Percentiles rank a stretch among this genome's conserved stretches.
Evolutionary conservation across 805 yeast species (phyloP).

Genomic region (Saccharomycopsis oosterbeekiorum): DNA sequence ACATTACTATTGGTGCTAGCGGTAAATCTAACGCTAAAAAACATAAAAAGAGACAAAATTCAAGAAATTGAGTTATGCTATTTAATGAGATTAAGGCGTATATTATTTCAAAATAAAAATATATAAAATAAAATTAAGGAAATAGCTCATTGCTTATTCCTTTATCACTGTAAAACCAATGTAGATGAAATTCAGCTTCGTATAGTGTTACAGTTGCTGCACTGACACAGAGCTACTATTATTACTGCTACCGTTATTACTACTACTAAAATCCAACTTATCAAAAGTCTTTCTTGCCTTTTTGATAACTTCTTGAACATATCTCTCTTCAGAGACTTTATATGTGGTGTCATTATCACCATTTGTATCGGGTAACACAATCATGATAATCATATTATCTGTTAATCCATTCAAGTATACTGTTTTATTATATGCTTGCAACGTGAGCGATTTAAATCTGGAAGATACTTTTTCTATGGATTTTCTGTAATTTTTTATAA

Average conservation of each 20-base stretch:
- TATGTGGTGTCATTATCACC: constrained; percentile 8
- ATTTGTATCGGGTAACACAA: constrained; percentile 28
- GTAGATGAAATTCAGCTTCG: neutral
- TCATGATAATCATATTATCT: constrained; percentile 39
- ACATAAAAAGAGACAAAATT: constrained; percentile 2
- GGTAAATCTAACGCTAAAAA: constrained; percentile 39
- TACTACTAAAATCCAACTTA: constrained; percentile 11
- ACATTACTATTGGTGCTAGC: constrained; percentile 90
- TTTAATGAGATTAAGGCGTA: neutral
- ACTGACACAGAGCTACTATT: neutral
- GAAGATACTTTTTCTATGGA: constrained; percentile 36
- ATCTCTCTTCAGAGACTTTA: constrained; percentile 18
- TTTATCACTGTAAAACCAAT: neutral
- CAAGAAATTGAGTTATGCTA: neutral
- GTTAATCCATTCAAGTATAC: constrained; percentile 37
- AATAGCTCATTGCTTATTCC: neutral
- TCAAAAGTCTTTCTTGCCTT: constrained; percentile 16
- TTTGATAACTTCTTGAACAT: constrained; percentile 18
- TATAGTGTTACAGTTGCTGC: neutral
- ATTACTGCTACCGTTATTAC: neutral
- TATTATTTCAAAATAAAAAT: neutral
- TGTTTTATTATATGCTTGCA: constrained; percentile 36
- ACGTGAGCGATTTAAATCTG: constrained; percentile 36
- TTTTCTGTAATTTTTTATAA: constrained; percentile 39
- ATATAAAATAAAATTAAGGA: neutral